These are phyloP conservation scores for Huiozyma naganishii DNA, from an alignment of 805 yeast species.

Conservation along the genomic window DNA sequence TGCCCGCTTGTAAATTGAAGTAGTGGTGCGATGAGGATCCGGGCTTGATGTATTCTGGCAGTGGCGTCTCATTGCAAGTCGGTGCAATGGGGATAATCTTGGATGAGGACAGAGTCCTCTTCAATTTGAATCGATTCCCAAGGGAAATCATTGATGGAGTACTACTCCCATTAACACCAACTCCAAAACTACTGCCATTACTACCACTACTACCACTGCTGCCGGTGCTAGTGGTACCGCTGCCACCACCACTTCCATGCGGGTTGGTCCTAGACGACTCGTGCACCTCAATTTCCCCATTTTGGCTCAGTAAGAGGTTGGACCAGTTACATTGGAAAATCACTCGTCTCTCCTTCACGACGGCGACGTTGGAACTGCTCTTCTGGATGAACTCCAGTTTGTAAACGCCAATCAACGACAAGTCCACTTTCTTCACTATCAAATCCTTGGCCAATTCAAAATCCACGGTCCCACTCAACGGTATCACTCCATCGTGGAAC, in stretches of 20 bases:
- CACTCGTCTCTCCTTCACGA: conserved; percentile 41
- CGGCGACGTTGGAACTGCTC: conserved; percentile 23
- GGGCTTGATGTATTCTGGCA: neutral
- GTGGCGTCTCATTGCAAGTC: conserved; percentile 22
- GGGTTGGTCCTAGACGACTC: no score
- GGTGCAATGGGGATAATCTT: neutral
- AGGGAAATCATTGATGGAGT: neutral
- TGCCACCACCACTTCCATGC: no score
- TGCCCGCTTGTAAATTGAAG: conserved; percentile 49
- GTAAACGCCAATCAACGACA: conserved; percentile 54
- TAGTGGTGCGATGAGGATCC: conserved; percentile 3
- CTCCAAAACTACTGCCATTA: neutral
- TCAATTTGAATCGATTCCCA: conserved; percentile 1
- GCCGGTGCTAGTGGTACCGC: neutral
- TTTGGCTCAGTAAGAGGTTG: conserved; percentile 30
- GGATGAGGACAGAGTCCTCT: neutral
- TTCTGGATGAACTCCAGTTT: conserved; percentile 45
- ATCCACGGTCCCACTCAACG: conserved; percentile 66
- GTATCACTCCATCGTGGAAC: conserved; percentile 47
- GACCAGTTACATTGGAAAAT: conserved; percentile 73
- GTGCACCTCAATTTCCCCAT: conserved; percentile 19
- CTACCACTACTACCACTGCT: neutral
- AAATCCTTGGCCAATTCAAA: conserved; percentile 61
- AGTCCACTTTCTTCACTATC: conserved; percentile 45
- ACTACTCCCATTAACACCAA: neutral